Base-by-base conservation (phyloP, 2,329 filamentous ascomycete genomes). In the Ophiocordyceps camponoti-saundersi region DNA sequence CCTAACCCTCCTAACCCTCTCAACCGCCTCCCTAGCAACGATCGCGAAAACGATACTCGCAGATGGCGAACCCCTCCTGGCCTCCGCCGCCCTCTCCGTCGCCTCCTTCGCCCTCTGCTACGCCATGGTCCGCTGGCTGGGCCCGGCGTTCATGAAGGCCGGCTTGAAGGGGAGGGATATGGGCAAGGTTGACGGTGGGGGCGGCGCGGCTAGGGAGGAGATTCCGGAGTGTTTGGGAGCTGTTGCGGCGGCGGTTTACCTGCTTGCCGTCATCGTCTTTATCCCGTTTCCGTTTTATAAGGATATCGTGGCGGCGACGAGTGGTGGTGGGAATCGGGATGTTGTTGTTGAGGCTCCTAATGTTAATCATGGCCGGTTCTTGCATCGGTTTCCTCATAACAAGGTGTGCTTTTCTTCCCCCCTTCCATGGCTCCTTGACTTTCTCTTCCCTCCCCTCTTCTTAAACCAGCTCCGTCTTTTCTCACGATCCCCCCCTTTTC, bases 281-380 rank as follows among this genome's bases (percentile, higher is more conserved):
- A 88, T 96, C 49, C 92, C 92, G 0, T 95, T 95, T 64, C 85
- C 89, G 1, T 96, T 98, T 64, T 96, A 95, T 71, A 94, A 95
- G 66, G 90, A 96, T 61, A 93, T 98, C 53, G 89, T 95, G 23
- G 85, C 87, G 16, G 88, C 89, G 39, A 96, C 92, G 20, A 94
- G 87, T 53, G 92, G 89, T 52, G 89, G 88, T 52, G 89, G 89
- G 44, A 95, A 95, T 64, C 74, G 85, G 52, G 90, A 95, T 66
- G 79, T 92, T 6, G 83, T 93, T 13, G 65, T 87, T 56, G 77
- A 85, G 59, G 68, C 79, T 42, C 75, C 82, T 52, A 72, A 85
- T 52, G 78, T 89, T 50, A 81, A 93, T 62, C 80, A 79, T 53
- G 92, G 90, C 46, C 79, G 90, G 48, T 80, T 93, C 57, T 69